Evolutionary conservation across 805 yeast species (phyloP), one percentile per base, ranked within the genome.

Genomic region (Candida lessepsii): DNA sequence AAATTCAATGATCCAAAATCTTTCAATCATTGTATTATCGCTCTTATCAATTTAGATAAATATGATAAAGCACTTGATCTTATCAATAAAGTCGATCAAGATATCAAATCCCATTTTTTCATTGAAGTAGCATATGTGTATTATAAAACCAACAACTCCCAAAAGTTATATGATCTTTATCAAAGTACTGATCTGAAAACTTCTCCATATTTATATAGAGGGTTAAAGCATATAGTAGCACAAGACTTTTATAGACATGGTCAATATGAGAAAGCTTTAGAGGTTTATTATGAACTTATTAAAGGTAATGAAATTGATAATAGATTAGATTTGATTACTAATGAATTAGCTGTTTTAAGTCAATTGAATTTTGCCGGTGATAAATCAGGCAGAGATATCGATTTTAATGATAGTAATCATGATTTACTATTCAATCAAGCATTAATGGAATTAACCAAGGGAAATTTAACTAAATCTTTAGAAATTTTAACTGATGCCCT

Each of bases 311-410:
- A 45, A 10, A 63, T 61, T 30, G 76, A 72, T 39, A 82, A 73
- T 48, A 51, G 50, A 16, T 51, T 67, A 26, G 90, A 83, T 56
- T 54, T 81, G 40, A 52, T 67, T 20, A 81, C 81, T 31, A 84
- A 84, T 54, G 85, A 83, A 57, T 70, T 82, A 44, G 88, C 90
- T 2, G 71, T 79, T n/a, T 60, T 76, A 17, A 77, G 86, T 9
- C 85, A 78, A 53, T 55, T 60, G 16, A 59, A 58, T 28, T 33
- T 39, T 21, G 37, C 38, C 15, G 39, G 21, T 19, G 35, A 36
- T 25, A 29, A 42, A 23, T 14, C 25, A 15, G 31, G 29, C 11
- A 23, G 24, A 11, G 39, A 46, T 3, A 40, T 40, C 16, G 16
- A 29, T 14, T 18, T 19, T 14, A 14, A 29, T 2, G 26, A 25